Conservation (phyloP, 257 asterid species). For the Scutellaria barbata region DNA sequence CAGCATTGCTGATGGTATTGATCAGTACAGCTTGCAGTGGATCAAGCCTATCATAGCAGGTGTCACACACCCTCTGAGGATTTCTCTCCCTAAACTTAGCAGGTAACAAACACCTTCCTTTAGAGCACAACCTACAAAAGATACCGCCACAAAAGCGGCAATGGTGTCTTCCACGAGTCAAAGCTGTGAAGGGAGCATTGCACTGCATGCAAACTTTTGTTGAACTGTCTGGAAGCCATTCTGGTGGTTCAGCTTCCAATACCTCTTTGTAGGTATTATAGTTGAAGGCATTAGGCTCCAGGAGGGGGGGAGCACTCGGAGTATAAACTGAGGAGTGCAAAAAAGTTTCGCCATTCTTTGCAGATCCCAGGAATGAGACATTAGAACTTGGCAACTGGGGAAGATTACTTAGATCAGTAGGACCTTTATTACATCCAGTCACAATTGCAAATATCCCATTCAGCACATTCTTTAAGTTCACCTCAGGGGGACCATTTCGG, state of each 20-base stretch:
- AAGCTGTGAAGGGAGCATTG: constrained; percentile 80
- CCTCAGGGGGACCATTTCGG: constrained; percentile 71
- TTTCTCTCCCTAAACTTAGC: constrained; percentile 89
- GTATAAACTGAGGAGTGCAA: constrained; percentile 87
- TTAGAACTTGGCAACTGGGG: constrained; percentile 63
- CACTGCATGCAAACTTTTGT: constrained; percentile 89
- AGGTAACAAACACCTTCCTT: constrained; percentile 90
- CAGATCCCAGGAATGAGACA: constrained; percentile 86
- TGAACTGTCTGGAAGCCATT: constrained; percentile 97
- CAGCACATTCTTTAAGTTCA: constrained; percentile 82
- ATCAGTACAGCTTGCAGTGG: constrained; percentile 86
- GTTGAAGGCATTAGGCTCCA: constrained; percentile 64
- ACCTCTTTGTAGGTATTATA: constrained; percentile 78
- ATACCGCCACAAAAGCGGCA: constrained; percentile 97
- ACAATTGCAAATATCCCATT: constrained; percentile 78
- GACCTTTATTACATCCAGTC: constrained; percentile 68
- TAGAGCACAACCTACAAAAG: constrained; percentile 90
- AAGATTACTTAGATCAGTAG: constrained; percentile 35
- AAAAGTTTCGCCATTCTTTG: constrained; percentile 81
- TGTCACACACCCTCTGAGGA: constrained; percentile 96
- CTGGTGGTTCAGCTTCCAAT: constrained; percentile 97
- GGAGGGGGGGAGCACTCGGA: constrained; percentile 98
- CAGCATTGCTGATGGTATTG: constrained; percentile 91
- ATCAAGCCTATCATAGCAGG: constrained; percentile 97
- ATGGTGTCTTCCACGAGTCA: constrained; percentile 98